phyloP scores from a whole-genome alignment of 306 rosid species.

The Vigna mungo region DNA sequence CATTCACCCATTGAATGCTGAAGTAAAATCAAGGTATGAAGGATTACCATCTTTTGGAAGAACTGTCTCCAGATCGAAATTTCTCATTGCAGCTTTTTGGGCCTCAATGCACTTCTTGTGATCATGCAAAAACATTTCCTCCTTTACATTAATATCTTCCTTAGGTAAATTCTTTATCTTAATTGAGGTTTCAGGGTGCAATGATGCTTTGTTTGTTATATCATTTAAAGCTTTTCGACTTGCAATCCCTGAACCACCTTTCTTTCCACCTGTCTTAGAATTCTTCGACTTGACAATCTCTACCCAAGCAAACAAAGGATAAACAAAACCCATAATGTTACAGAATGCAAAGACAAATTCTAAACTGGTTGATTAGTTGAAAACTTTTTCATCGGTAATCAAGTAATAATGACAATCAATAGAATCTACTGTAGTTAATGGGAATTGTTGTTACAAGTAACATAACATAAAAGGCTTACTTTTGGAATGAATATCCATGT shows the following conservation, averaged over 20 bases:
- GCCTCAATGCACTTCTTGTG: constrained; percentile 60
- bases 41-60: constrained; percentile 55
- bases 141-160: constrained; percentile 57
- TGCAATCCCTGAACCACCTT: constrained; percentile 41
- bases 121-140: constrained; percentile 65
- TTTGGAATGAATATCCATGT: constrained; percentile 49
- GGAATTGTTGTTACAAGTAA: constrained; percentile 8
- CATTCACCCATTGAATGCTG: not conserved
- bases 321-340: constrained; percentile 24
- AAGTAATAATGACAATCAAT: not conserved
- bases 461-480: constrained; percentile 41
- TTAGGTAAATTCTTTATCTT: constrained; percentile 50
- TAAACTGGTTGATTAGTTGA: constrained; percentile 1
- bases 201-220: constrained; percentile 58
- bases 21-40: not conserved
- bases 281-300: constrained; percentile 49
- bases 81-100: constrained; percentile 37
- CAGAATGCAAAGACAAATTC: constrained; percentile 12
- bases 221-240: constrained; percentile 65
- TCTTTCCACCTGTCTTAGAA: constrained; percentile 49
- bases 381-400: not conserved
- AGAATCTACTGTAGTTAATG: not conserved
- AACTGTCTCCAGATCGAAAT: constrained; percentile 50
- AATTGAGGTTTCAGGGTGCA: constrained; percentile 42
- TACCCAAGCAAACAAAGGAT: constrained; percentile 20